Percentiles rank a stretch among this genome's conserved stretches.
These are phyloP conservation scores for Botrytis byssoidea DNA, from an alignment of 2,329 filamentous ascomycete species.

Conservation along the genomic window DNA sequence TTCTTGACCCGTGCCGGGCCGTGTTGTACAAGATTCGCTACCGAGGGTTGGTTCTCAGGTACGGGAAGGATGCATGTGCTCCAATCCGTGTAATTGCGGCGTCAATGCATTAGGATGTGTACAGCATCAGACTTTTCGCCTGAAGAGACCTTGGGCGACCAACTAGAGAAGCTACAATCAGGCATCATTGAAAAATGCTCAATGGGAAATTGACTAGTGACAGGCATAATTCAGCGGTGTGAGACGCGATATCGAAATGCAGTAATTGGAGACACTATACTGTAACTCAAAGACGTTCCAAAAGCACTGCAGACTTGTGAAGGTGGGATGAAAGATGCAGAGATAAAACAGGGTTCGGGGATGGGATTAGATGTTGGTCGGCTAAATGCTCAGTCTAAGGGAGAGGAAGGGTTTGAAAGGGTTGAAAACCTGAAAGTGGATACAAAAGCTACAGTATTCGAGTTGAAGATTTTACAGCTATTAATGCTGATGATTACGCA, in stretches of 20 bases:
- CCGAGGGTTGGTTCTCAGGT: slow-evolving; percentile 6
- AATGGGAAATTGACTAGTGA: not conserved
- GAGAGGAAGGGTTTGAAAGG: not conserved
- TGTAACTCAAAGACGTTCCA: slow-evolving; percentile 9
- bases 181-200: not conserved
- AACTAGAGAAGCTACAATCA: not conserved
- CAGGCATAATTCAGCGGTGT: slow-evolving; percentile 5
- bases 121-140: not conserved
- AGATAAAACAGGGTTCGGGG: not conserved
- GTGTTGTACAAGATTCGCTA: slow-evolving; percentile 11
- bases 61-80: not conserved
- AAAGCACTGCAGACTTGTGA: slow-evolving; percentile 4
- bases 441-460: not conserved
- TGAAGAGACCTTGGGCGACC: not conserved
- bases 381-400: not conserved
- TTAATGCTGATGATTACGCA: not conserved
- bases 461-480: not conserved
- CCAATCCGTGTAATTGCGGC: slow-evolving; percentile 1
- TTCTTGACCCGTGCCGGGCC: not conserved
- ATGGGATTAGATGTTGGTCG: not conserved
- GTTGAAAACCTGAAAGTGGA: not conserved
- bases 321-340: not conserved
- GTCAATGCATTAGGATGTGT: not conserved
- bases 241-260: not conserved
- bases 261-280: not conserved